Percentiles rank a stretch among this genome's conserved stretches.
Conservation (phyloP, 257 asterid genomes). For the Lavandula angustifolia region DNA sequence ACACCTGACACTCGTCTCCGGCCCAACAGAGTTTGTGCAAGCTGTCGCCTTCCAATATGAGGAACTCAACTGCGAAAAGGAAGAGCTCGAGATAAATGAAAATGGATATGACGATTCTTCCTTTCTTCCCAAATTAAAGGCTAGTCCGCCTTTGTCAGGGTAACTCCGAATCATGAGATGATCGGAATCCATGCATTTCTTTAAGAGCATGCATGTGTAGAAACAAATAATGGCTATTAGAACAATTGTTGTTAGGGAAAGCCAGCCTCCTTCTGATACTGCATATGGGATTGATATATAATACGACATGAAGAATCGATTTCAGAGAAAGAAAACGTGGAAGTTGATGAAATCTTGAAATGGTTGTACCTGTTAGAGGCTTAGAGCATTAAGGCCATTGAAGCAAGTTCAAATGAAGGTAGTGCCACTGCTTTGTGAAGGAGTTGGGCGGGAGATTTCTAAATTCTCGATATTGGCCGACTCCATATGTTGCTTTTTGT, state of each 20-base stretch:
- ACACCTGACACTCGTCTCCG: too few species aligned
- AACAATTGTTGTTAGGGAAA: slow-evolving; percentile 37
- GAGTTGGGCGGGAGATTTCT: slow-evolving; percentile 33
- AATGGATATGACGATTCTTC: slow-evolving; percentile 37
- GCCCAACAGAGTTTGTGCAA: slow-evolving; percentile 52
- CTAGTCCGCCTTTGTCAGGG: slow-evolving; percentile 53
- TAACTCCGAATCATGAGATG: slow-evolving; percentile 39
- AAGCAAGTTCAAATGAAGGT: slow-evolving; percentile 53
- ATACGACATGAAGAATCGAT: background rate
- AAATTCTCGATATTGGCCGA: slow-evolving; percentile 7
- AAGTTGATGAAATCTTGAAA: too few species aligned
- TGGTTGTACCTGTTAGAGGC: slow-evolving; percentile 43
- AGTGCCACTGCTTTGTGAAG: slow-evolving; percentile 36
- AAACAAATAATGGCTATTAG: slow-evolving; percentile 40
- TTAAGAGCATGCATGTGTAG: slow-evolving; percentile 52
- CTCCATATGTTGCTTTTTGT: slow-evolving; percentile 6
- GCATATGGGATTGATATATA: slow-evolving; percentile 57
- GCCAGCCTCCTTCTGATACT: slow-evolving; percentile 56
- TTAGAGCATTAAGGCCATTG: slow-evolving; percentile 56
- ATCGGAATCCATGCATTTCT: slow-evolving; percentile 44
- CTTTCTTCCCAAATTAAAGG: slow-evolving; percentile 52
- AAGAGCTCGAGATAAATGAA: slow-evolving; percentile 52
- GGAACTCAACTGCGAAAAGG: slow-evolving; percentile 52
- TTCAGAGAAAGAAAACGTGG: too few species aligned
- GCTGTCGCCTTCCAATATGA: slow-evolving; percentile 57